Evolutionary conservation across 139 green algal genomes (phyloP), one percentile per base, ranked within the genome.

Genomic region (Volvox africanus): DNA sequence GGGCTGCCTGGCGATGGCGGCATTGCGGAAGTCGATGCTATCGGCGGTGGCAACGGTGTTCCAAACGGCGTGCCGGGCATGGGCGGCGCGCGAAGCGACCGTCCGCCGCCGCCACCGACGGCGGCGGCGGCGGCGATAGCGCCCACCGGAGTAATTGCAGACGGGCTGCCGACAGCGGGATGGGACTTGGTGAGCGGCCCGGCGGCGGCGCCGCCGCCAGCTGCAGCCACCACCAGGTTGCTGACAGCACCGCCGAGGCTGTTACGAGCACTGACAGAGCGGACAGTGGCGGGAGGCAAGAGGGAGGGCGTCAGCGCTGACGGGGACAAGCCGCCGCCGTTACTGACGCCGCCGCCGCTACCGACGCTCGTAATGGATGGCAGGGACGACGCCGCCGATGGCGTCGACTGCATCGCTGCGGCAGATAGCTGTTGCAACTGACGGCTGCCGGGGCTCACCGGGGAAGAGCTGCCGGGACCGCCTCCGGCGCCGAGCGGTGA

Each of bases 191-290:
- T 67, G 78, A 65, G 13, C 1, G 55, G 13, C 1, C 14, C 22
- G 55, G 50, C 78, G 78, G 36, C 78, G 78, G 36, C 78, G 78
- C 36, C 78, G 37, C 78, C 78, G 78, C 78, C 44, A 5, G 80
- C 80, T 9, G n/a, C 76, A 0, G 76, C 76, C 14, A 11, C 76
- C 1, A 61, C 18, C 18, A 82, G 32, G 76, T 19, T 82, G 36
- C 18, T 33, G 36, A 24, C 36, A 19, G 37, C 36, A 44, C 78
- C 78, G 14, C 30, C 36, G 78, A 18, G 30, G 37, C 78, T 84
- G 16, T 33, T 32, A 19, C 36, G 78, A 35, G 22, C 22, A 35
- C 78, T 84, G 17, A 68, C 17, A 32, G 36, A 32, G 36, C 36
- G 78, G 36, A 35, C 32, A 44, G 65, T 5, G 24, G 21, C 5